Evolutionary conservation across 768 basidiomycete species (phyloP).

Genomic region (Boletus reticulatus): DNA sequence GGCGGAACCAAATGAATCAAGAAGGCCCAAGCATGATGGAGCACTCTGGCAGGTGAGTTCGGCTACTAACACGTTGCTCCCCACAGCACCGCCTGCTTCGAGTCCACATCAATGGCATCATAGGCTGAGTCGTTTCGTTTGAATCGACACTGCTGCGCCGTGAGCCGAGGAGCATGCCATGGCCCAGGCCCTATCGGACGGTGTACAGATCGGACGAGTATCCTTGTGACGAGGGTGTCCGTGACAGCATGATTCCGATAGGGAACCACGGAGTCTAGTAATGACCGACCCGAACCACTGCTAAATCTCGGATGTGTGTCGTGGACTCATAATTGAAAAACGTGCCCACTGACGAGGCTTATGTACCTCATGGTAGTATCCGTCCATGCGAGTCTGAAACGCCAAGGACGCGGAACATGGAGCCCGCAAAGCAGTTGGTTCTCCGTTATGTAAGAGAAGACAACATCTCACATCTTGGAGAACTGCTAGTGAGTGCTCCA

Average conservation of each 20-base stretch:
- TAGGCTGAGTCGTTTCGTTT: too few relatives aligned
- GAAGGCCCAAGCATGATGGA: too few relatives aligned
- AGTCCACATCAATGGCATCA: too few relatives aligned
- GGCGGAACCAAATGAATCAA: background rate
- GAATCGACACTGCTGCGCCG: background rate
- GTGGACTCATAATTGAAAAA: background rate
- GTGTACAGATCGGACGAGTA: background rate
- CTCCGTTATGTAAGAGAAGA: background rate
- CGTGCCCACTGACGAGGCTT: background rate
- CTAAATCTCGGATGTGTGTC: background rate
- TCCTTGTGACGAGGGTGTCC: background rate
- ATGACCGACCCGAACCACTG: background rate
- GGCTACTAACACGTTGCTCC: background rate
- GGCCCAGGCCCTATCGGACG: too few relatives aligned
- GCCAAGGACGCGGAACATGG: background rate
- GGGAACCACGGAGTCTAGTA: background rate
- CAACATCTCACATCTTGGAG: background rate
- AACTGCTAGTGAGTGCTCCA: background rate
- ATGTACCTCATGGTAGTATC: background rate
- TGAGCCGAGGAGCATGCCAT: background rate
- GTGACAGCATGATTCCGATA: background rate
- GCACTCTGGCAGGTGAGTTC: background rate
- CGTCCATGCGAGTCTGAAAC: slow-evolving; percentile 7
- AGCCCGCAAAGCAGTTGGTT: background rate
- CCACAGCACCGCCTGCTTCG: too few relatives aligned